A percentile compares a stretch with the other conserved stretches of the same genome.
phyloP scores from a whole-genome alignment of 78 protist species.

The Monosiga brevicollis region DNA sequence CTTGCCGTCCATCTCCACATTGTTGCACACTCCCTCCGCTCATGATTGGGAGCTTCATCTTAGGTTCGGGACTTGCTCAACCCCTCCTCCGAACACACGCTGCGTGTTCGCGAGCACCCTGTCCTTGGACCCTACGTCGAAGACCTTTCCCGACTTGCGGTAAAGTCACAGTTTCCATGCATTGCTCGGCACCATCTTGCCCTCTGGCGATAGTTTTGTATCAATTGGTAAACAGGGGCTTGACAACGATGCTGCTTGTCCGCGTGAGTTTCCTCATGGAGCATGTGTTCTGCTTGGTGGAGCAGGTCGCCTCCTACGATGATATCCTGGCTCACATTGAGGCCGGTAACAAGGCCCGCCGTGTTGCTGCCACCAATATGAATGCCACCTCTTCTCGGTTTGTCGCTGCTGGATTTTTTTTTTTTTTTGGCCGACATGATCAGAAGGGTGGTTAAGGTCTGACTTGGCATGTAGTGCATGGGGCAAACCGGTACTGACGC shows the following conservation, averaged over 20 bases:
- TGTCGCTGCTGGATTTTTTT: too few species aligned
- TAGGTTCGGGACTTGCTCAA: constrained; percentile 47
- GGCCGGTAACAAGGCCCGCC: constrained; percentile 41
- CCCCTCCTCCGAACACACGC: background rate
- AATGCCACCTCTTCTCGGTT: constrained; percentile 52
- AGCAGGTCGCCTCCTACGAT: too few species aligned
- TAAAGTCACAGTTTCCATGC: too few species aligned
- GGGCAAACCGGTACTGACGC: background rate
- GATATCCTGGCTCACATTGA: too few species aligned
- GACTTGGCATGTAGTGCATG: background rate
- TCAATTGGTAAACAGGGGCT: too few species aligned
- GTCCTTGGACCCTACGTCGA: constrained; percentile 3
- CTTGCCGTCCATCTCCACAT: background rate
- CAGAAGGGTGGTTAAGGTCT: background rate
- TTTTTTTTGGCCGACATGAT: constrained; percentile 20
- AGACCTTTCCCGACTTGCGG: too few species aligned
- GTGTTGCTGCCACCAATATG: constrained; percentile 59
- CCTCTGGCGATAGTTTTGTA: too few species aligned
- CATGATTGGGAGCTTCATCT: too few species aligned
- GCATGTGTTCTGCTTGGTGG: too few species aligned
- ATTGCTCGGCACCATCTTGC: too few species aligned
- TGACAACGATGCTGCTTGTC: too few species aligned
- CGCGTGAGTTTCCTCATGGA: too few species aligned
- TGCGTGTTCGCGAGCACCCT: background rate
- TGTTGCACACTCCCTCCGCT: background rate